Percentiles rank a stretch among this genome's conserved stretches.
Conservation (phyloP, 768 basidiomycete genomes). For the Dictyophora rubrovolvata region DNA sequence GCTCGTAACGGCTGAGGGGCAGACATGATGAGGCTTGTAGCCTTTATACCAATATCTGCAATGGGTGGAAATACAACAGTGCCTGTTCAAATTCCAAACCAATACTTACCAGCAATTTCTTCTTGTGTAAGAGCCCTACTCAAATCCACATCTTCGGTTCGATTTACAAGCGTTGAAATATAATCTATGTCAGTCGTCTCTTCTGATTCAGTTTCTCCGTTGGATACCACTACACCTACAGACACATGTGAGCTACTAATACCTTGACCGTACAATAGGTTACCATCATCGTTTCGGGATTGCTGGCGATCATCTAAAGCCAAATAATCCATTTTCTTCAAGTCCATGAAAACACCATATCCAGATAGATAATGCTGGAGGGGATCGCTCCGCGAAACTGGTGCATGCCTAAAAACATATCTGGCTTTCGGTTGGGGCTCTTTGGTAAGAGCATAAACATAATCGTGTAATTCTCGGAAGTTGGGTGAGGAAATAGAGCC, state of each 20-base stretch:
- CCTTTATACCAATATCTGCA: conserved; percentile 61
- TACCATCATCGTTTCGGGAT: conserved; percentile 1
- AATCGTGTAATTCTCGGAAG: conserved; percentile 60
- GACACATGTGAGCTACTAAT: background rate
- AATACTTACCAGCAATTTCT: conserved; percentile 43
- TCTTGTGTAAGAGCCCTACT: conserved; percentile 37
- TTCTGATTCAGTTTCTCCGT: background rate
- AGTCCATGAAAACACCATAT: conserved; percentile 83
- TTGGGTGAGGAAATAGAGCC: conserved; percentile 53
- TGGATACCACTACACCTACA: background rate
- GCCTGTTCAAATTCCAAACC: background rate
- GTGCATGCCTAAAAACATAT: conserved; percentile 68
- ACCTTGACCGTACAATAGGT: background rate
- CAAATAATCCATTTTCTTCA: conserved; percentile 97
- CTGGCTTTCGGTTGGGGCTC: conserved; percentile 40
- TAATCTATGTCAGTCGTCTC: conserved; percentile 25
- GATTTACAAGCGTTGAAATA: conserved; percentile 27
- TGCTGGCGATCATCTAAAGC: conserved; percentile 72
- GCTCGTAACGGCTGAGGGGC: conserved; percentile 44
- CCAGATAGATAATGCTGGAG: conserved; percentile 54
- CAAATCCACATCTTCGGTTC: background rate
- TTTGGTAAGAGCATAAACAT: conserved; percentile 44
- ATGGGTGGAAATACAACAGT: background rate
- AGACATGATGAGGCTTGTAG: conserved; percentile 62
- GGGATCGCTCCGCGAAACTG: conserved; percentile 24